phyloP scores from a whole-genome alignment of 2,329 filamentous ascomycete genomes.

The Didymella segeticola region DNA sequence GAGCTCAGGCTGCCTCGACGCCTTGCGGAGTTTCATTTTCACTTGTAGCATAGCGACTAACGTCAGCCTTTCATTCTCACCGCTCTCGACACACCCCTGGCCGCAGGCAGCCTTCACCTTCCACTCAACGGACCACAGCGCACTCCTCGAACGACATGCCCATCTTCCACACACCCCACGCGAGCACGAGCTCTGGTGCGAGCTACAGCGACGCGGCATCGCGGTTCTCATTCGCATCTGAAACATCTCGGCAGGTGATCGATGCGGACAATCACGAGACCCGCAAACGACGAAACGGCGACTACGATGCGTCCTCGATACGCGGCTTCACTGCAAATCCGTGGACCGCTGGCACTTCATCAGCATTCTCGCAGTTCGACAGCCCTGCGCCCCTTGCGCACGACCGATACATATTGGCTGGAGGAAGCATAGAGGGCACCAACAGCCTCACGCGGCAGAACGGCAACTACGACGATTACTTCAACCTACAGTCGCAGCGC shows the following conservation, averaged over 20 bases:
- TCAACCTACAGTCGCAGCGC: constrained; percentile 45
- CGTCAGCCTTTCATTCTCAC: constrained; percentile 13
- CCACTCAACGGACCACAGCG: constrained; percentile 31
- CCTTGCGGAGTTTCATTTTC: neutral
- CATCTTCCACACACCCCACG: constrained; percentile 31
- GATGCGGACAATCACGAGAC: constrained; percentile 38
- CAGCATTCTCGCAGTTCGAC: constrained; percentile 33
- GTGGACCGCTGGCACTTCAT: constrained; percentile 31
- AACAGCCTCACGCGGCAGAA: constrained; percentile 46
- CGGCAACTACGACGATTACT: constrained; percentile 54
- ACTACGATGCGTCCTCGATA: constrained; percentile 18
- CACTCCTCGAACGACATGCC: constrained; percentile 38
- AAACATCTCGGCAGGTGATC: constrained; percentile 41
- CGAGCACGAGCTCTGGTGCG: constrained; percentile 21
- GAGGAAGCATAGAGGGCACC: constrained; percentile 57
- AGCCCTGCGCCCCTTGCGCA: constrained; percentile 58
- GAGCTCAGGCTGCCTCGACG: constrained; percentile 8
- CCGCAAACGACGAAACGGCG: constrained; percentile 39
- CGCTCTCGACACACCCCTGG: constrained; percentile 16
- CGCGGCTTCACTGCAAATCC: constrained; percentile 21
- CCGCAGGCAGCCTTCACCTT: constrained; percentile 30
- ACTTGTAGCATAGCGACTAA: neutral
- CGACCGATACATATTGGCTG: constrained; percentile 59
- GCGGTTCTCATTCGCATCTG: constrained; percentile 33
- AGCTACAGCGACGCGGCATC: constrained; percentile 31